Base-by-base conservation (phyloP, 129 eudicot genomes). In the Erigeron canadensis region DNA sequence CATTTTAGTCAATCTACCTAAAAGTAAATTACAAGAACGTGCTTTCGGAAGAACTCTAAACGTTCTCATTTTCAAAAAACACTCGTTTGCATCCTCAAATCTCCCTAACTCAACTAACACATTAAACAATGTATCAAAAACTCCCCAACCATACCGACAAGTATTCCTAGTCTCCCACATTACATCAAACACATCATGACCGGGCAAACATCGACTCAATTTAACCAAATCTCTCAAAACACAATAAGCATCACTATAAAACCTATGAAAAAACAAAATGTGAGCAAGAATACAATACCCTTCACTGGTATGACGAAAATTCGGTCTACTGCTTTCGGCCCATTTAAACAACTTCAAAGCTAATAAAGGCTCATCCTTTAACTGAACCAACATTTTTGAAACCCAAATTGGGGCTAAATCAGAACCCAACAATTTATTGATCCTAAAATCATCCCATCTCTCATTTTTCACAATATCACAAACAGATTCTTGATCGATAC, bases 101-200 rank as follows among this genome's bases (percentile, higher is more conserved):
- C 69, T 77, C 13, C 85, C 98, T 70, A 82, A 68, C 38, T 93
- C 98, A 65, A 85, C 84, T 66, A 87, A 74, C 63, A 89, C 90
- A 34, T 86, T 89, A 63, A 93, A 93, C 60, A 89, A 84, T 12
- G 80, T 77, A 74, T 93, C 98, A 53, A 93, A 93, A 15, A 89
- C 95, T 5, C 98, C 98, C 84, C 80, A 89, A 58, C 98, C 95
- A 0, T 83, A 76, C 1, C 73, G 62, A 73, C 90, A 87, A 58
- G 85, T 88, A 67, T 87, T 85, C 81, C 92, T 85, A 6, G 89
- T 89, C 16, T 82, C 69, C 98, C 98, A 89, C 81, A 93, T 74
- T 63, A 63, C 5, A 79, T 93, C 91, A 75, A 93, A 79, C 34
- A 82, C 75, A 66, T 78, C 84, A 80, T 61, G 54, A 42, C 74